Evolutionary conservation across 176 grass and related monocot species (phyloP), one percentile per base, ranked within the genome.

Genomic region (Oryza brachyantha): DNA sequence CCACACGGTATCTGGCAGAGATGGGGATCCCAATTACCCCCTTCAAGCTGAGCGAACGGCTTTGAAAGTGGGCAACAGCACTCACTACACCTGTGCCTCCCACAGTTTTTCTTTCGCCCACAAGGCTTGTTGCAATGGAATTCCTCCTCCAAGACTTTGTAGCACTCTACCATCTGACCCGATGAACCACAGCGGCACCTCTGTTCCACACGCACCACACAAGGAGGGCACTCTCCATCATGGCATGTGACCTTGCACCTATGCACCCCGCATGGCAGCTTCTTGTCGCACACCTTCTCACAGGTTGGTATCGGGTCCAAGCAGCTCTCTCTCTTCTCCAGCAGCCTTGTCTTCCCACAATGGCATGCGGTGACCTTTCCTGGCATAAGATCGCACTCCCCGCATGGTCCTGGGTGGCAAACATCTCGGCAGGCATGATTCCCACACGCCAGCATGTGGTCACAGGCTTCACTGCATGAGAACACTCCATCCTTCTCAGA

Each of bases 61-160:
- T 35, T 79, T 2, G 92, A 91, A 59, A 93, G 65, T 34, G 92
- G 88, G 40, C 96, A 99, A 35, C 92, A 99, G 24, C 68, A 85
- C 69, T 99, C 96, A 17, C 75, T 93, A 79, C 96, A 99, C 17
- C 96, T 72, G 70, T 99, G 96, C 83, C 96, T 92, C 32, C 96
- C 96, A 13, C 96, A 99, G 38, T 85, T 99, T 48, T 97, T 97
- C 89, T 98, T 98, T 52, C 16, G 88, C 4, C 95, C 95, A 60
- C 95, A 98, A 46, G 84, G 85, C 81, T 87, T 98, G 54, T 84
- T 88, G 60, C 92, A 98, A 19, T 75, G 74, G 45, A 94, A 94
- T 2, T 82, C 77, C 22, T 92, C 87, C 63, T 36, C 72, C 0
- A 66, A 71, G 55, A 88, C 80, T 79, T 80, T 94, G 81, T 90